A percentile compares a stretch with the other conserved stretches of the same genome.
Conservation (phyloP, 768 basidiomycete genomes). For the Boletus bicolor region DNA sequence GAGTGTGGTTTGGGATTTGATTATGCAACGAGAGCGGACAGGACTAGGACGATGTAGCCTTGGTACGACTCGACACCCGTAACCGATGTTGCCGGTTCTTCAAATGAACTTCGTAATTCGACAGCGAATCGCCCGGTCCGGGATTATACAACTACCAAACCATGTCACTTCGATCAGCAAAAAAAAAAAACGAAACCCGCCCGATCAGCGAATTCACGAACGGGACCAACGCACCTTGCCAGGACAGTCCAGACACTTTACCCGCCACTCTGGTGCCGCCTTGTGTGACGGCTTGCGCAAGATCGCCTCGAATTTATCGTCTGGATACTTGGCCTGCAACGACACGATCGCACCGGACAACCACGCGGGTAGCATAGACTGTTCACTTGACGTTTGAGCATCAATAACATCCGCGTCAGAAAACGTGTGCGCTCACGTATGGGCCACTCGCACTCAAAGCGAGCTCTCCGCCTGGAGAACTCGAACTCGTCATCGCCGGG, state of each 20-base stretch:
- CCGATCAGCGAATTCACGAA: no score
- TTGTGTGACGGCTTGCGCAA: constrained; percentile 54
- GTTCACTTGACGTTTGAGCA: constrained; percentile 33
- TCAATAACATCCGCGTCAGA: constrained; percentile 29
- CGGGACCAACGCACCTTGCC: constrained; percentile 61
- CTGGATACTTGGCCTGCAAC: constrained; percentile 70
- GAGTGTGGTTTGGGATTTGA: neutral
- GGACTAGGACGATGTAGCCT: constrained; percentile 19
- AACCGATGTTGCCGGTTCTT: constrained; percentile 79
- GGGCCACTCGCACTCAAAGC: constrained; percentile 13
- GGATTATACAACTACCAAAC: constrained; percentile 75
- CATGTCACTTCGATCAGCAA: neutral
- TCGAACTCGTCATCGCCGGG: constrained; percentile 8
- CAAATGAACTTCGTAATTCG: constrained; percentile 92
- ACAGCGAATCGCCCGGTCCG: constrained; percentile 80
- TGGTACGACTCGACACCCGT: constrained; percentile 60
- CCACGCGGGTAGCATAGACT: constrained; percentile 59
- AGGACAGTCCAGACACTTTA: constrained; percentile 90
- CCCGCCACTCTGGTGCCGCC: constrained; percentile 78
- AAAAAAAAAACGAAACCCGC: neutral
- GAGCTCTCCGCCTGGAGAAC: constrained; percentile 18
- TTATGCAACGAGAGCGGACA: neutral
- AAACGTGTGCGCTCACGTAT: constrained; percentile 26
- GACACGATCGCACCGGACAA: constrained; percentile 60
- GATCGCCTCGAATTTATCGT: constrained; percentile 81